Conservation (phyloP, 495 filamentous ascomycete species). For the Acidomyces sp. region DNA sequence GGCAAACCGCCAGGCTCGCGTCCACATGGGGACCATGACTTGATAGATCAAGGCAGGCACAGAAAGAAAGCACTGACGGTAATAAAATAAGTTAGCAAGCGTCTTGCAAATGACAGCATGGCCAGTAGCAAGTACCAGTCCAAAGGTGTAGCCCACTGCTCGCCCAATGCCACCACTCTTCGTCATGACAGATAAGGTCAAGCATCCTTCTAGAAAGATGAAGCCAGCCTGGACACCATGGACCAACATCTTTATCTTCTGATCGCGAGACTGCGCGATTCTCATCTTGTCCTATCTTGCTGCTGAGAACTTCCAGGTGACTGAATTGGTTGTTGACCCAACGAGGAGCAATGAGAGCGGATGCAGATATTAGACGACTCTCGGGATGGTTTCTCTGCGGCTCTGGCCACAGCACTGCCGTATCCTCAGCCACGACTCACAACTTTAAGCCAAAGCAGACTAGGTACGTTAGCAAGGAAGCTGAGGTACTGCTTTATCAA, state of each 20-base stretch:
- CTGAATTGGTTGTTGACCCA: background rate
- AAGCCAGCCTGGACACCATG: conserved; percentile 52
- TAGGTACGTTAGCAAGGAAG: too few species aligned
- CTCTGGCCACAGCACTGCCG: too few species aligned
- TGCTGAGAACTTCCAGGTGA: background rate
- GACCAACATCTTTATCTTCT: conserved; percentile 42
- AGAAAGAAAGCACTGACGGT: conserved; percentile 63
- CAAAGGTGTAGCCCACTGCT: conserved; percentile 61
- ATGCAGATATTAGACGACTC: too few species aligned
- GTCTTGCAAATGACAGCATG: background rate
- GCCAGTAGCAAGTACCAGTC: conserved; percentile 45
- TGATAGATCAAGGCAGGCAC: conserved; percentile 75
- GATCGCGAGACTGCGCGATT: conserved; percentile 32
- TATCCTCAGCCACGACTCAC: too few species aligned
- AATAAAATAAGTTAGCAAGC: background rate
- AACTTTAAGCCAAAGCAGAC: too few species aligned
- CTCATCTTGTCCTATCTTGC: conserved; percentile 15
- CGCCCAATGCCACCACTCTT: conserved; percentile 51
- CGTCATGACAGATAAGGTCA: conserved; percentile 63
- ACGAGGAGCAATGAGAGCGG: background rate
- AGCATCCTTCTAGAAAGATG: conserved; percentile 55
- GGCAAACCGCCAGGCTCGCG: conserved; percentile 63
- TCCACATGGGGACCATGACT: conserved; percentile 69
- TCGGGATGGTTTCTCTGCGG: too few species aligned
- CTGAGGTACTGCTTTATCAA: too few species aligned